Conservation (phyloP, 2,329 filamentous ascomycete species). For the Cryphonectria radicalis region DNA sequence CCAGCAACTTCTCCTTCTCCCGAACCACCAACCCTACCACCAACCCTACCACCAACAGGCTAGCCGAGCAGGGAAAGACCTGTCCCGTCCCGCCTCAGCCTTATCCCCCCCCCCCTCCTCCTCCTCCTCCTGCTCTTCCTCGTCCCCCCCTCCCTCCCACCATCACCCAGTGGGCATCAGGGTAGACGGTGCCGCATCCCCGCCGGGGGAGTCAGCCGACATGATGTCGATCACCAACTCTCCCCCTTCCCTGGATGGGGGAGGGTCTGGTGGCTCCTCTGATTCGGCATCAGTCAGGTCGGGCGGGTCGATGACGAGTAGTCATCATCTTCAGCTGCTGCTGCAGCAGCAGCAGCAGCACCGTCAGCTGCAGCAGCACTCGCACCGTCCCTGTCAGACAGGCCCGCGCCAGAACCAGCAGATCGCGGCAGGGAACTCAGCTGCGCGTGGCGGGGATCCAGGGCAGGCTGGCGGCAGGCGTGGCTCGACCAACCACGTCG, state of each 20-base stretch:
- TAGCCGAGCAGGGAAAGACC: constrained; percentile 4
- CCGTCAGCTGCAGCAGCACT: background rate
- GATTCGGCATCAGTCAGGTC: background rate
- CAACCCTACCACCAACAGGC: background rate
- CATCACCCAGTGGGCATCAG: background rate
- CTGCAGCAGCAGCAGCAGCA: constrained; percentile 14
- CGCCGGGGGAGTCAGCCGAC: constrained; percentile 15
- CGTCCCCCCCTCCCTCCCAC: background rate
- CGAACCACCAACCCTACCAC: background rate
- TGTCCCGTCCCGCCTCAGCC: constrained; percentile 19
- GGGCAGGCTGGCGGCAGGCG: background rate
- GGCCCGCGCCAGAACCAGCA: constrained; percentile 11
- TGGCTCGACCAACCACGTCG: constrained; percentile 23
- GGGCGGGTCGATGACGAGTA: constrained; percentile 8
- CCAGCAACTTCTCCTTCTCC: background rate
- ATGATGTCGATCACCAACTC: constrained; percentile 18
- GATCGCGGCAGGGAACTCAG: background rate
- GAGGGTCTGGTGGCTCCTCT: background rate
- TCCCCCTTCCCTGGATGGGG: constrained; percentile 19
- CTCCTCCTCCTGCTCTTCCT: background rate
- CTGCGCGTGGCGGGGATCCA: background rate
- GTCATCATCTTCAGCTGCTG: constrained; percentile 19
- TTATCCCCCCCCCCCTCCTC: background rate
- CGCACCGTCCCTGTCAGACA: constrained; percentile 1
- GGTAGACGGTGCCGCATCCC: constrained; percentile 15